These are phyloP conservation scores for Beauveria australis DNA, from an alignment of 2,329 filamentous ascomycete genomes.

Conservation along the genomic window DNA sequence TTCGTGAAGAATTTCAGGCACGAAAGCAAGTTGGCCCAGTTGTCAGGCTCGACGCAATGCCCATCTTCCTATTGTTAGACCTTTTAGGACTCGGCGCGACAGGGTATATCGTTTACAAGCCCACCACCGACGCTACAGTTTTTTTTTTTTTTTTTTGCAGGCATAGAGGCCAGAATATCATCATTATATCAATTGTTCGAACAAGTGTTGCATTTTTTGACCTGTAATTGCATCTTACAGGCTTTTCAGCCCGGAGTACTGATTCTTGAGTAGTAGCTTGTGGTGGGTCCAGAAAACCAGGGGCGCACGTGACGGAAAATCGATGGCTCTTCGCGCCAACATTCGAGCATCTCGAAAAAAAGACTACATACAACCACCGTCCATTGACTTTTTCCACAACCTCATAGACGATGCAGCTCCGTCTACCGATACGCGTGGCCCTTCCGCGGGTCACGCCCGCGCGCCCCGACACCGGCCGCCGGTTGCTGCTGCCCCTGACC, in stretches of 20 bases:
- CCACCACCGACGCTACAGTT: no score
- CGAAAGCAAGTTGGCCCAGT: no score
- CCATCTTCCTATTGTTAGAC: no score
- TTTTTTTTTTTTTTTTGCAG: no score
- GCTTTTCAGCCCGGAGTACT: no score
- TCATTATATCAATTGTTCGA: no score
- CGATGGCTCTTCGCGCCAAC: background rate
- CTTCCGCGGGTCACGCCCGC: constrained; percentile 28
- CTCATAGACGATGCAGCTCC: constrained; percentile 34
- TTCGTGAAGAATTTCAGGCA: no score
- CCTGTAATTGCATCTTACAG: background rate
- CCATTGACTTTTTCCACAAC: constrained; percentile 12
- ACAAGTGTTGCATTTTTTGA: no score
- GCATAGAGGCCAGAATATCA: no score
- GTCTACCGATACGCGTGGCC: constrained; percentile 36
- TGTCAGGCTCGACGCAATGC: no score
- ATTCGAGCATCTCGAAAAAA: background rate
- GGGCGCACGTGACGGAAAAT: constrained; percentile 6
- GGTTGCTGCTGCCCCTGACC: constrained; percentile 37
- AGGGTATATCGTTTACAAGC: no score
- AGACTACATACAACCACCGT: constrained; percentile 12
- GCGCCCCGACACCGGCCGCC: constrained; percentile 23
- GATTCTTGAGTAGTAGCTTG: background rate
- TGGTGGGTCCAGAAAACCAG: background rate
- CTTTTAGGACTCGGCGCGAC: no score